phyloP scores from a whole-genome alignment of 2,329 filamentous ascomycete species.

The Sclerotinia spermophila region DNA sequence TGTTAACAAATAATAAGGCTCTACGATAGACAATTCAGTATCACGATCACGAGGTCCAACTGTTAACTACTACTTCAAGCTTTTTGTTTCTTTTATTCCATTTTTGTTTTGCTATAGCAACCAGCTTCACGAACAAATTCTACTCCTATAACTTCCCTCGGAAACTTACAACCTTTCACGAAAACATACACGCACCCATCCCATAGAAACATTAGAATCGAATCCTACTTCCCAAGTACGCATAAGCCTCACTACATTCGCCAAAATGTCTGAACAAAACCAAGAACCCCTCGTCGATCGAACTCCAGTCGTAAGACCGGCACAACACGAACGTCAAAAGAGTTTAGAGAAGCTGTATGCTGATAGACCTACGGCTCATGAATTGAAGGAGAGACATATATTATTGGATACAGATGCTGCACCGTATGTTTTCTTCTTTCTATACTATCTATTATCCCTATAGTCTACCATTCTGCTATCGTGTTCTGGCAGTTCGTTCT shows the following conservation, averaged over 20 bases:
- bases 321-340: constrained; percentile 53
- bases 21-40: background rate
- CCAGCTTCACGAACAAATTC: background rate
- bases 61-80: background rate
- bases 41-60: background rate
- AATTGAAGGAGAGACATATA: constrained; percentile 66
- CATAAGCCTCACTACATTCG: background rate
- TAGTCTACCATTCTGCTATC: background rate
- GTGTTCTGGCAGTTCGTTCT: background rate
- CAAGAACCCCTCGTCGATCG: constrained; percentile 36
- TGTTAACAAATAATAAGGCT: background rate
- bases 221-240: background rate
- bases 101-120: background rate
- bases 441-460: background rate
- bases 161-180: too few species aligned
- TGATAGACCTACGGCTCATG: constrained; percentile 62
- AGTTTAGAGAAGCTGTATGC: constrained; percentile 70
- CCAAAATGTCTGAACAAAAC: constrained; percentile 25
- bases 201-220: background rate
- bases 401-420: constrained; percentile 64
- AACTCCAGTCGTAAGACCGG: constrained; percentile 52
- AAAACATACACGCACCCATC: background rate
- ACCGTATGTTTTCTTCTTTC: constrained; percentile 47
- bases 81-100: background rate
- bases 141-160: background rate